phyloP scores from a whole-genome alignment of 2,329 filamentous ascomycete genomes.

The Talaromyces sp. region DNA sequence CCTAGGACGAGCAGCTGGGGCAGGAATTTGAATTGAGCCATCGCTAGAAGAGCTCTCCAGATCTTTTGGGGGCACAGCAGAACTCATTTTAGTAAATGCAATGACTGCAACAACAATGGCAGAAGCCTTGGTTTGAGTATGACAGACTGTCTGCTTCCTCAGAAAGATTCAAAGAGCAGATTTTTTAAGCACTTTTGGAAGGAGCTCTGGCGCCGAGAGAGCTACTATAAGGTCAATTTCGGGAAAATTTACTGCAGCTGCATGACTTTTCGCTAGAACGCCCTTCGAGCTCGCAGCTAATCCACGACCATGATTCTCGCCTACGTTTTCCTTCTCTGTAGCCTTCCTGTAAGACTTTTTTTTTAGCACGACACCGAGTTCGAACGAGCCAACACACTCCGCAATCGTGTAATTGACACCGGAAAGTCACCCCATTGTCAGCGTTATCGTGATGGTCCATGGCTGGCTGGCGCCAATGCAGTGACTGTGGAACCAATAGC shows the following conservation, averaged over 20 bases:
- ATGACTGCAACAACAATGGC: background rate
- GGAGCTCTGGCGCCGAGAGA: background rate
- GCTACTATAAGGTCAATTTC: background rate
- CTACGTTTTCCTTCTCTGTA: slow-evolving; percentile 4
- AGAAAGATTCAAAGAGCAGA: background rate
- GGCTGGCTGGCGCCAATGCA: background rate
- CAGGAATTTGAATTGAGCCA: background rate
- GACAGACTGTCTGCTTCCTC: background rate
- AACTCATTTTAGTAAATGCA: slow-evolving; percentile 3
- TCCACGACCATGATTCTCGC: slow-evolving; percentile 1
- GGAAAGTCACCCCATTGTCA: background rate
- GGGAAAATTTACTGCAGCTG: background rate
- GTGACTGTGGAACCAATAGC: background rate
- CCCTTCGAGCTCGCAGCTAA: background rate
- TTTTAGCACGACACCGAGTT: slow-evolving; percentile 2
- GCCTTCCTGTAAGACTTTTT: background rate
- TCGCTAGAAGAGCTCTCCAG: slow-evolving; percentile 8
- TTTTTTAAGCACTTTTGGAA: background rate
- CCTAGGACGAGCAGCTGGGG: background rate
- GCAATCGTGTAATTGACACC: background rate
- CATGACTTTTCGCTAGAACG: background rate
- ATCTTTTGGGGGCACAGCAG: background rate
- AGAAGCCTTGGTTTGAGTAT: background rate
- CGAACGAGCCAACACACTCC: background rate
- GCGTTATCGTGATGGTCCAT: background rate